These are phyloP conservation scores for Solanum rostratum DNA, from an alignment of 257 asterid species.

Conservation along the genomic window DNA sequence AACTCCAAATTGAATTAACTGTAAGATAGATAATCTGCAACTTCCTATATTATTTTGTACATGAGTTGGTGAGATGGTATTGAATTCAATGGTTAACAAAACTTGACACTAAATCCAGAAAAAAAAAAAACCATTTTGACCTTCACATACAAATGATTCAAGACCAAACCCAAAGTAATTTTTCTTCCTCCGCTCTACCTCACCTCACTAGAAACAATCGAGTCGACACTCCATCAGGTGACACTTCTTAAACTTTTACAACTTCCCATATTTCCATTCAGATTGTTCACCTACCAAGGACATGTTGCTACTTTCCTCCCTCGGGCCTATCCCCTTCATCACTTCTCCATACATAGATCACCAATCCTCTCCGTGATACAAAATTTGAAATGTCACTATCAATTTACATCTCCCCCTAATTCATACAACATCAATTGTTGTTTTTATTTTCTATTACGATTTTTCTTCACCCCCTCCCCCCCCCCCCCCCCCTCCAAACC, in stretches of 20 bases:
- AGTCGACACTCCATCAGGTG: neutral
- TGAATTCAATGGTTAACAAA: neutral
- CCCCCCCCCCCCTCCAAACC: neutral
- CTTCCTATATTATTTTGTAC: neutral
- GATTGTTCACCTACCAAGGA: neutral
- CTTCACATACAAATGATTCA: neutral
- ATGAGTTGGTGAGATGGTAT: neutral
- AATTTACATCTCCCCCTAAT: neutral
- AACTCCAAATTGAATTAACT: neutral
- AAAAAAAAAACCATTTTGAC: neutral
- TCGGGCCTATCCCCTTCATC: neutral
- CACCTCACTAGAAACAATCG: neutral
- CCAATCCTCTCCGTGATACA: neutral
- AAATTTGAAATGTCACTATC: neutral
- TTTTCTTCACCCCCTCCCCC: neutral
- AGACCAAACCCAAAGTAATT: neutral
- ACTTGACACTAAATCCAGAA: neutral
- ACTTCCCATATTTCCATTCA: neutral
- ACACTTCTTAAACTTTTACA: neutral
- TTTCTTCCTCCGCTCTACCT: neutral
- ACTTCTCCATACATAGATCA: neutral
- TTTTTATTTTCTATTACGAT: neutral
- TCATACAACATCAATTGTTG: neutral
- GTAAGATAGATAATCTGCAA: neutral
- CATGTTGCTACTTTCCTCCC: neutral